Evolutionary conservation across 345 rosid species (phyloP).

Genomic region (Jatropha curcas): DNA sequence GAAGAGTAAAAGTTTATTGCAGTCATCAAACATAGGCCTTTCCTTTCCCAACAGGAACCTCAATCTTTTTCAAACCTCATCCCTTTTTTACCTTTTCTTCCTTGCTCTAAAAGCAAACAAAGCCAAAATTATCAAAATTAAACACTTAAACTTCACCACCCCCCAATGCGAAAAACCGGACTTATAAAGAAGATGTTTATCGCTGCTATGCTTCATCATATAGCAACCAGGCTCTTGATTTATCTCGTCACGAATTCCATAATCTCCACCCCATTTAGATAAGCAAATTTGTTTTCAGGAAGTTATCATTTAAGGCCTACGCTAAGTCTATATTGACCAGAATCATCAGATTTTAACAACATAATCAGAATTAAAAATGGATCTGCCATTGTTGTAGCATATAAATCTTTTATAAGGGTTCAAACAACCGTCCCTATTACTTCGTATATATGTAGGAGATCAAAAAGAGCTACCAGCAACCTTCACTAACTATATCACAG

Average conservation of each 20-base stretch:
- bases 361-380: neutral
- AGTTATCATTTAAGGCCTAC: constrained; percentile 9
- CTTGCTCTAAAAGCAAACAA: neutral
- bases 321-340: constrained; percentile 15
- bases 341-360: constrained; percentile 18
- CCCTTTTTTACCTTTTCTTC: neutral
- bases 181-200: neutral
- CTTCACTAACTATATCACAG: neutral
- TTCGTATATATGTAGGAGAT: constrained; percentile 5
- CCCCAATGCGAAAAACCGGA: neutral
- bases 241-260: constrained; percentile 14
- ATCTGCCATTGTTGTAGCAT: accelerated
- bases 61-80: neutral
- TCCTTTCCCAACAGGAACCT: neutral
- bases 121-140: neutral
- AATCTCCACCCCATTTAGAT: constrained; percentile 21
- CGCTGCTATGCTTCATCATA: neutral
- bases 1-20: neutral
- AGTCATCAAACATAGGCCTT: neutral
- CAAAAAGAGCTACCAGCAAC: neutral
- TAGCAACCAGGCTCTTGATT: neutral
- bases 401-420: neutral
- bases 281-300: neutral
- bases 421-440: neutral
- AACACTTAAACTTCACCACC: neutral